Percentiles rank a stretch among this genome's conserved stretches.
Conservation (phyloP, 2,329 filamentous ascomycete genomes). For the Colletotrichum tabaci region DNA sequence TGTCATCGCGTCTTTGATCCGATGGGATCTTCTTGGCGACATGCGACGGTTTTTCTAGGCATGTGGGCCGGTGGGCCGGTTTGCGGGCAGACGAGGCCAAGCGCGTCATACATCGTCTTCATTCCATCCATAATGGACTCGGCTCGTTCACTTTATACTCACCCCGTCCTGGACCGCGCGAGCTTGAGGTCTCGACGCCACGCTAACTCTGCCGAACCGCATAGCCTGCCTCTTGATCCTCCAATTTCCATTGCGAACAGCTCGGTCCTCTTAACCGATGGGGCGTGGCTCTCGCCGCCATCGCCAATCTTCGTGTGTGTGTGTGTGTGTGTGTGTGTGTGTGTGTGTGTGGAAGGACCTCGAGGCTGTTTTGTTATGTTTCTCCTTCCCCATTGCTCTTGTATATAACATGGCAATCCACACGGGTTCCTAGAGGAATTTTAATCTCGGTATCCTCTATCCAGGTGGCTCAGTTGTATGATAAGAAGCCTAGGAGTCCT, state of each 20-base stretch:
- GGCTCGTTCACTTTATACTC: not conserved
- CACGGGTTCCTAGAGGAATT: not conserved
- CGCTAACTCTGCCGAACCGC: slow-evolving; percentile 17
- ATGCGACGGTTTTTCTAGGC: slow-evolving; percentile 4
- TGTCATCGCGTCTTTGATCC: slow-evolving; percentile 6
- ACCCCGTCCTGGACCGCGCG: not conserved
- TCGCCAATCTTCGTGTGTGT: slow-evolving; percentile 1
- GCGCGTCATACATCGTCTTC: slow-evolving; percentile 10
- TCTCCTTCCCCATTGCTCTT: slow-evolving; percentile 6
- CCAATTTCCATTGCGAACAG: slow-evolving; percentile 27
- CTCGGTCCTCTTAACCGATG: slow-evolving; percentile 24
- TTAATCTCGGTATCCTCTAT: slow-evolving; percentile 2
- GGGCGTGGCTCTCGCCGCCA: slow-evolving; percentile 14
- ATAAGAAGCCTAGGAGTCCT: slow-evolving; percentile 18
- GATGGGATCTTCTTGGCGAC: slow-evolving; percentile 7
- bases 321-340: not conserved
- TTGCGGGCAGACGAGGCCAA: not conserved
- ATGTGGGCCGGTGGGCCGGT: not conserved
- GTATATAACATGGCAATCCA: slow-evolving; percentile 30
- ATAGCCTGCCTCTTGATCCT: slow-evolving; percentile 23
- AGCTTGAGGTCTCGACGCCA: slow-evolving; percentile 22
- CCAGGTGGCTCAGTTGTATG: slow-evolving; percentile 6
- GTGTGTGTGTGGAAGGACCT: not conserved
- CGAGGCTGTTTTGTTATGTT: slow-evolving; percentile 31
- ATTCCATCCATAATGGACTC: slow-evolving; percentile 14